Evolutionary conservation across 2,329 filamentous ascomycete species (phyloP).

Genomic region (Tolypocladium ophioglossoides): DNA sequence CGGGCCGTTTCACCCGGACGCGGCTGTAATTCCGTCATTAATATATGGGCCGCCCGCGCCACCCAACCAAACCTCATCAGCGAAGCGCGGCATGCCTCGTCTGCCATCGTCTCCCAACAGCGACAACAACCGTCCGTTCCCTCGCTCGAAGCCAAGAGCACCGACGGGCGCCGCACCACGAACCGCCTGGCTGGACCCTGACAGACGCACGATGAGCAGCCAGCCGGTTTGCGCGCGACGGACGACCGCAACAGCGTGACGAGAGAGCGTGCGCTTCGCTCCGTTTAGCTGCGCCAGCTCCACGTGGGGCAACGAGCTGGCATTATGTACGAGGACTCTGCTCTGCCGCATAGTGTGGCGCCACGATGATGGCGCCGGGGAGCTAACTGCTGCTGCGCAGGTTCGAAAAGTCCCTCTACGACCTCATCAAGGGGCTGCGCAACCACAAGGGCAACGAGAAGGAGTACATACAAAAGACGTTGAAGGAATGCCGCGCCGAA

Average conservation of each 20-base stretch:
- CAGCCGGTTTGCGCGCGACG: not conserved
- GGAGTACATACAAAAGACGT: conserved; percentile 85
- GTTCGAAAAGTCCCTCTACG: conserved; percentile 99
- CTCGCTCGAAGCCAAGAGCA: not conserved
- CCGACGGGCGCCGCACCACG: not conserved
- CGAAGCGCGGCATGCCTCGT: too few species aligned
- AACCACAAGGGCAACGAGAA: conserved; percentile 93
- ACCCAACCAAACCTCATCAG: too few species aligned
- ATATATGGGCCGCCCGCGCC: too few species aligned
- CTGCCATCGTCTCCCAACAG: not conserved
- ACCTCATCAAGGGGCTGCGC: conserved; percentile 92
- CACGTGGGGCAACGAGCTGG: conserved; percentile 7
- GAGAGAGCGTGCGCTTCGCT: not conserved
- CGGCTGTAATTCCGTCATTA: too few species aligned
- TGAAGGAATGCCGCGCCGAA: conserved; percentile 92
- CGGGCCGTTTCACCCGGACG: too few species aligned
- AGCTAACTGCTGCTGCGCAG: conserved; percentile 30
- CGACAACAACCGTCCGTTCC: not conserved
- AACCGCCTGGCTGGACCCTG: not conserved
- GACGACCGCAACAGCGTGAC: not conserved
- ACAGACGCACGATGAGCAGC: not conserved
- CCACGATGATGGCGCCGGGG: not conserved
- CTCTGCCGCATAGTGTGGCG: not conserved
- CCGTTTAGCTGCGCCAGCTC: conserved; percentile 1
- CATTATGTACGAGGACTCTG: conserved; percentile 9